phyloP scores from a whole-genome alignment of 768 basidiomycete species.

The Atractiella rhizophila region DNA sequence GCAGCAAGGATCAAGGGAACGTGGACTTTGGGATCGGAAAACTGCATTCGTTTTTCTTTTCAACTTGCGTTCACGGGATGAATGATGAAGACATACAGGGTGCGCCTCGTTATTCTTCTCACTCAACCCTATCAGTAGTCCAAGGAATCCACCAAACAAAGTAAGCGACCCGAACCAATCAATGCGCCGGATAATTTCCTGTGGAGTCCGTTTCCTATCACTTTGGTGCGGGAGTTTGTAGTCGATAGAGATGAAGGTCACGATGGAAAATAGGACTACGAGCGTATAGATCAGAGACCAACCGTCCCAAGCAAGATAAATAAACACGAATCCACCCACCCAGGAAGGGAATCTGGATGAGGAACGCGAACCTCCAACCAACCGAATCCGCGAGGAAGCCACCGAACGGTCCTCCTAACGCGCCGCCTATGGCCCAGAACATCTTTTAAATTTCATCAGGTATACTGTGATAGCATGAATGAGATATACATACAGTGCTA shows the following conservation, averaged over 20 bases:
- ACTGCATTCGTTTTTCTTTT: constrained; percentile 25
- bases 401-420: constrained; percentile 24
- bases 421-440: too few relatives aligned
- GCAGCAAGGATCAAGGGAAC: constrained; percentile 37
- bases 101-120: constrained; percentile 26
- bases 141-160: constrained; percentile 29
- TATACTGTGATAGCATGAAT: too few relatives aligned
- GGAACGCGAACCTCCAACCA: constrained; percentile 57
- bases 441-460: too few relatives aligned
- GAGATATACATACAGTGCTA: too few relatives aligned
- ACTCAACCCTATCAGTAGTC: constrained; percentile 19
- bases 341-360: constrained; percentile 52
- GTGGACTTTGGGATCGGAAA: constrained; percentile 39
- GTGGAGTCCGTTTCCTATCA: constrained; percentile 9
- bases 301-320: too few relatives aligned
- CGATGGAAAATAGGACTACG: constrained; percentile 36
- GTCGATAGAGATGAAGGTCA: constrained; percentile 53
- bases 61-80: constrained; percentile 50
- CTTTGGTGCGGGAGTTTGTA: constrained; percentile 35
- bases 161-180: constrained; percentile 65
- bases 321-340: too few relatives aligned
- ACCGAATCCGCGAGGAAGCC: constrained; percentile 14
- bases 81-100: constrained; percentile 40
- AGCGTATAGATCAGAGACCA: too few relatives aligned
- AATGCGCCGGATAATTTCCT: constrained; percentile 29